Evolutionary conservation across 306 rosid genomes (phyloP).

Genomic region (Alnus glutinosa): DNA sequence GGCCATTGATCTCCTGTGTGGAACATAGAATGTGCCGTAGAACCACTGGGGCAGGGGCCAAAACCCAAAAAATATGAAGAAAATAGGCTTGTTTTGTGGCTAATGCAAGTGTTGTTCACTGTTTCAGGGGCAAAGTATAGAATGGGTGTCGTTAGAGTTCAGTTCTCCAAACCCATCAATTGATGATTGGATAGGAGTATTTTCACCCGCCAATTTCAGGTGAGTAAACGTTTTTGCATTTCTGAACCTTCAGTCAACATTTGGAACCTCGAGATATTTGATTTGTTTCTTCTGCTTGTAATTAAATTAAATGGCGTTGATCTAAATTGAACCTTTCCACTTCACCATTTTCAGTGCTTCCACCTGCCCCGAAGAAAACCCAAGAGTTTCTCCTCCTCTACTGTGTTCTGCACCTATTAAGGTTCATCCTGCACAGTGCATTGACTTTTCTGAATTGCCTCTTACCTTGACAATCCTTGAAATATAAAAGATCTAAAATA

Average conservation of each 20-base stretch:
- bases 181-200: conserved; percentile 91
- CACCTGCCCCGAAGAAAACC: conserved; percentile 60
- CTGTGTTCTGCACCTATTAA: conserved; percentile 87
- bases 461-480: background rate
- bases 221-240: conserved; percentile 6
- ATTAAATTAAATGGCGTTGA: conserved; percentile 2
- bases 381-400: conserved; percentile 55
- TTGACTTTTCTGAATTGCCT: conserved; percentile 1
- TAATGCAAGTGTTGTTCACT: conserved; percentile 27
- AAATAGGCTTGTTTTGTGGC: conserved; percentile 4
- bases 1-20: background rate
- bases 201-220: conserved; percentile 93
- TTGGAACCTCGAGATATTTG: background rate
- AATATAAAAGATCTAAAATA: conserved; percentile 1
- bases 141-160: conserved; percentile 64
- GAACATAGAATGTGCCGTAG: background rate
- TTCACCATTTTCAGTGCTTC: conserved; percentile 61
- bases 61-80: background rate
- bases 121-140: conserved; percentile 66
- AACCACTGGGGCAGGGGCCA: background rate
- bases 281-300: background rate
- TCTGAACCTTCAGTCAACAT: background rate
- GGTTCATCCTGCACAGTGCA: conserved; percentile 40
- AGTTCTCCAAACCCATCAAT: conserved; percentile 58
- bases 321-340: conserved; percentile 20